Base-by-base conservation (phyloP, 2,329 filamentous ascomycete genomes). In the Grosmannia huntii region DNA sequence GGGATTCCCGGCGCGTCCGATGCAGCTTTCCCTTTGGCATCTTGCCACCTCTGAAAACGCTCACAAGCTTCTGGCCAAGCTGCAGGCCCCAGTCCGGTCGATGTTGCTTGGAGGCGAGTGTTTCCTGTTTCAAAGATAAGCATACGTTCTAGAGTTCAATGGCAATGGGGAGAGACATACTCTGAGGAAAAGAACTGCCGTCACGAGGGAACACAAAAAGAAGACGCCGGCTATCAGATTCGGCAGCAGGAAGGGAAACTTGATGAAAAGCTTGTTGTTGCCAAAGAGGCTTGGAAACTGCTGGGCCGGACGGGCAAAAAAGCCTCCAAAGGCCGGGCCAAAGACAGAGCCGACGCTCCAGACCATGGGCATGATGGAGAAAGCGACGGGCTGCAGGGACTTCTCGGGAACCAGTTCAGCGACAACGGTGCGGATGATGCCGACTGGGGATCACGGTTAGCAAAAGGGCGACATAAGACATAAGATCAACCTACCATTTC, bases 371-470 rank as follows among this genome's bases (percentile, higher is more conserved):
- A 97, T 96, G 52, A 97, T 77, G 62, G 86, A 90, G 70, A 97
- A 97, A 0, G 94, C 94, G 56, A 84, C 78, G 0, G 92, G 91
- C 67, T 96, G 92, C 7, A 96, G 76, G 67, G 90, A 87, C 68
- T 81, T 90, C 69, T 94, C 84, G 0, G 90, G 88, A 1, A 96
- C 90, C 79, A 96, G 84, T 70, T 96, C 92, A 0, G 92, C 92
- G 2, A 96, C 90, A 74, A 94, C 90, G 19, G 90, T 95, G 63
- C 91, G 76, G 62, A 96, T 86, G 61, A 96, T 96, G 1, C 94
- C 88, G n/a, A 92, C 36, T 53, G 38, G 7, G 21, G 21, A 19
- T 7, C 16, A 14, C 2, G 7, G 7, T 46, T 33, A 46, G 48
- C 14, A 46, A 51, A 10, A 31, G 19, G 38, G 3, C 11, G 28